Base-by-base conservation (phyloP, 2,329 filamentous ascomycete species). In the Scedosporium apiospermum region DNA sequence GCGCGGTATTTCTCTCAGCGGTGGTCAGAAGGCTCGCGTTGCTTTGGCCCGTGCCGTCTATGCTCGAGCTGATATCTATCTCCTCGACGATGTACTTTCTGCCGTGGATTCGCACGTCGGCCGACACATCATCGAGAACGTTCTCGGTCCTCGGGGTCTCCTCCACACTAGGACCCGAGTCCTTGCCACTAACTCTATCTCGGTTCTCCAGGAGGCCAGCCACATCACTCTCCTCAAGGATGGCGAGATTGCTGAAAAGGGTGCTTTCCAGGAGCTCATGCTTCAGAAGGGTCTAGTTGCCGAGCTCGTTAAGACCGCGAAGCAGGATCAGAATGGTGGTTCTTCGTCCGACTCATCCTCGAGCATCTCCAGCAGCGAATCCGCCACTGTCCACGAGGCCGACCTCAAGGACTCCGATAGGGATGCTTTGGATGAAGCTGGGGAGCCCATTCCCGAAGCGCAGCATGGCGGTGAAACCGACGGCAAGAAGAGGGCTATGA, bases 21-120 rank as follows among this genome's bases (percentile, higher is more conserved):
- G 93, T 67, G 95, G 96, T 5, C 95, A 99, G 72, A 99, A 97
- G 77, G 93, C 95, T 62, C 90, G 95, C 65, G 82, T 99, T 65
- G 93, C 92, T 14, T 81, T 99, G 62, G 95, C 95, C 49, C 86
- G 95, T 72, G 93, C 96, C 34, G 95, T 99, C 1, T 99, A 99
- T 71, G 93, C 96, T 60, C 85, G 95, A 68, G 92, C 95, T n/a
- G 96, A 99, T 72, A 86, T 99, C 59, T 98, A 98, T 71, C 81
- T 99, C 12, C 81, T 99, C 10, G 95, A 99, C 68, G 95, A 99
- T 72, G 90, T 93, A 65, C 81, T 99, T 10, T 98, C 93, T 16
- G 95, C 96, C 0, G 95, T 99, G n/a, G 95, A 99, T 75, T 93
- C 96, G 66, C 95, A 99, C 71, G 95, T 99, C 64, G 95, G 95